Evolutionary conservation across 805 yeast species (phyloP), one percentile per base, ranked within the genome.

Genomic region (Wickerhamomyces bisporus): DNA sequence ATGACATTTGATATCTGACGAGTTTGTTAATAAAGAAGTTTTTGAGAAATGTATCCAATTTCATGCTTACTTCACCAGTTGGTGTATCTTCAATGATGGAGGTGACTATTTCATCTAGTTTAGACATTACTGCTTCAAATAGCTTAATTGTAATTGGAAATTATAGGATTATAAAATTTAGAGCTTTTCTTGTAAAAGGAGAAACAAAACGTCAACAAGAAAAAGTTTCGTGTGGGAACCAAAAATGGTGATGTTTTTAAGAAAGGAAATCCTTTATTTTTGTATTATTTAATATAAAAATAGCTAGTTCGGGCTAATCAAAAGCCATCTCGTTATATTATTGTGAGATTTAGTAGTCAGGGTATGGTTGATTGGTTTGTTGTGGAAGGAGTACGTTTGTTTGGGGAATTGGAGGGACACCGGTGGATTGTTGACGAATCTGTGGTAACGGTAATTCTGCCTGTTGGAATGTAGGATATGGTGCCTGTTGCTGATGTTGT

Each of bases 11-110:
- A 25, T 14, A 58, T 43, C 55, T 44, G 38, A n/a, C n/a, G n/a
- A n/a, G n/a, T n/a, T n/a, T n/a, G n/a, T n/a, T n/a, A n/a, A n/a
- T n/a, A n/a, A n/a, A n/a, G n/a, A n/a, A n/a, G n/a, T n/a, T n/a
- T n/a, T n/a, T n/a, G n/a, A n/a, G n/a, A n/a, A n/a, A n/a, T n/a
- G n/a, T n/a, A n/a, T n/a, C n/a, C n/a, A n/a, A n/a, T n/a, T n/a
- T n/a, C n/a, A n/a, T 34, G 38, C 65, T 45, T 30, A 69, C 68
- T 53, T 71, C 76, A 15, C 82, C 82, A 6, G 80, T 75, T 16
- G 82, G 81, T 3, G 80, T 70, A 38, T 76, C 81, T 23, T 55
- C 49, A 26, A 77, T 54, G 47, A 66, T 58, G 7, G 61, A 50
- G 14, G 20, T 21, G 14, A 47, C 37, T 13, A 47, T 36, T 11